Conservation (phyloP, 306 rosid species). For the Arachis stenosperma region DNA sequence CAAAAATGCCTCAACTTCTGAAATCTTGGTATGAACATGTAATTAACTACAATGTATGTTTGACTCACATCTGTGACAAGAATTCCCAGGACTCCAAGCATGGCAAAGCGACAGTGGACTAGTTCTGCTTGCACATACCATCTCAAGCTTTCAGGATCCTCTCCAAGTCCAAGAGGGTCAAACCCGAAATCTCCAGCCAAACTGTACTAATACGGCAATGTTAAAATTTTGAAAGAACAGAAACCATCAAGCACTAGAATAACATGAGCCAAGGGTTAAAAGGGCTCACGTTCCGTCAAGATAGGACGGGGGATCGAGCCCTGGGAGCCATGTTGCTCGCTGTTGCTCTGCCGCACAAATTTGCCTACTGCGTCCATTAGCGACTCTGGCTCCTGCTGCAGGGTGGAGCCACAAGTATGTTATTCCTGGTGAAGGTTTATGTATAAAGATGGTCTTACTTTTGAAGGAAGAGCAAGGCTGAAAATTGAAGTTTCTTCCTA, state of each 20-base stretch:
- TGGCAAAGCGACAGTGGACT: conserved; percentile 89
- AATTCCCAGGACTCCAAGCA: conserved; percentile 91
- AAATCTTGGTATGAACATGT: background rate
- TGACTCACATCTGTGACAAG: conserved; percentile 82
- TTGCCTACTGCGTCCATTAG: conserved; percentile 32
- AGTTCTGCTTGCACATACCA: conserved; percentile 98
- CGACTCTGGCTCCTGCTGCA: conserved; percentile 35
- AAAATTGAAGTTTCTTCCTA: conserved; percentile 53
- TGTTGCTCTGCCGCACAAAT: conserved; percentile 51
- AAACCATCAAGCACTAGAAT: background rate
- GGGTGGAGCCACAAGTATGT: conserved; percentile 40
- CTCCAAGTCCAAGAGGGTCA: conserved; percentile 96
- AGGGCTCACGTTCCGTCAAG: conserved; percentile 82
- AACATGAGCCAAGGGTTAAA: background rate
- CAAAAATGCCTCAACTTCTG: background rate
- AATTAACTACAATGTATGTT: background rate
- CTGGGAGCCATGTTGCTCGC: conserved; percentile 96
- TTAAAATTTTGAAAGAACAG: conserved; percentile 2
- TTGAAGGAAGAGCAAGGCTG: conserved; percentile 51
- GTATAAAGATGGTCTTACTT: conserved; percentile 20
- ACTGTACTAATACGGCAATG: conserved; percentile 42
- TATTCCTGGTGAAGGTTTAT: conserved; percentile 37
- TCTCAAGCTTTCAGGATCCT: conserved; percentile 83
- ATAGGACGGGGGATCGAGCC: conserved; percentile 86
- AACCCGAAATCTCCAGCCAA: conserved; percentile 91